Evolutionary conservation across 108 stramenopile genomes (phyloP).

Genomic region (Cyclotella distinguenda): DNA sequence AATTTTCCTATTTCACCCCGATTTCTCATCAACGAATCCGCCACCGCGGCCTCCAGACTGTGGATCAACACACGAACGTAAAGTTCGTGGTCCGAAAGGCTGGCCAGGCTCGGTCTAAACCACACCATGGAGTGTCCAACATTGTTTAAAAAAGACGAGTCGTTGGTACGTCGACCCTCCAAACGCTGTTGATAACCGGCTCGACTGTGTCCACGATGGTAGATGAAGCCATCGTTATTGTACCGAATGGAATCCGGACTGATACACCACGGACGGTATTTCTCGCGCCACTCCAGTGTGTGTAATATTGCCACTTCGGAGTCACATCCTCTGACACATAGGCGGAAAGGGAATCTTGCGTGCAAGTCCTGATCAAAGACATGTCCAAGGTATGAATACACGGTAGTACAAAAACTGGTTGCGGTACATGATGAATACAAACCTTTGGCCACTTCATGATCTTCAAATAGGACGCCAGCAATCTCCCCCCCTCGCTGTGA

Average conservation of each 20-base stretch:
- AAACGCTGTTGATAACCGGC: conserved; percentile 16
- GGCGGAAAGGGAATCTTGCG: conserved; percentile 61
- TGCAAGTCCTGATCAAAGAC: conserved; percentile 16
- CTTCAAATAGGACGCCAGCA: conserved; percentile 41
- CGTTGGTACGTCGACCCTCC: conserved; percentile 11
- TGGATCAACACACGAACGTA: conserved; percentile 54
- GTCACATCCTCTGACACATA: conserved; percentile 58
- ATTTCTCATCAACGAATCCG: conserved; percentile 48
- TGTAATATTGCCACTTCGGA: conserved; percentile 59
- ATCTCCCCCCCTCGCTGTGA: conserved; percentile 20
- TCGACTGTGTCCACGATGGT: conserved; percentile 57
- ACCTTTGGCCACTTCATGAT: conserved; percentile 51
- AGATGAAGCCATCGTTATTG: conserved; percentile 62
- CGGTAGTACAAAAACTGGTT: not conserved
- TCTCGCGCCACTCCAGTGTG: conserved; percentile 72
- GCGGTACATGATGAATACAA: not conserved
- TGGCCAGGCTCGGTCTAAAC: conserved; percentile 51
- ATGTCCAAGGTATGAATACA: not conserved
- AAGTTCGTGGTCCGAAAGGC: conserved; percentile 29
- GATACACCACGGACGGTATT: conserved; percentile 67
- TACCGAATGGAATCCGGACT: conserved; percentile 49
- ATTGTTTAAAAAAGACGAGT: conserved; percentile 6
- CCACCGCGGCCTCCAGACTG: conserved; percentile 58
- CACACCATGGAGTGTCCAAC: conserved; percentile 63
- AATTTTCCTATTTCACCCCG: conserved; percentile 67